Base-by-base conservation (phyloP, 2,329 filamentous ascomycete genomes). In the Sporothrix pallida region DNA sequence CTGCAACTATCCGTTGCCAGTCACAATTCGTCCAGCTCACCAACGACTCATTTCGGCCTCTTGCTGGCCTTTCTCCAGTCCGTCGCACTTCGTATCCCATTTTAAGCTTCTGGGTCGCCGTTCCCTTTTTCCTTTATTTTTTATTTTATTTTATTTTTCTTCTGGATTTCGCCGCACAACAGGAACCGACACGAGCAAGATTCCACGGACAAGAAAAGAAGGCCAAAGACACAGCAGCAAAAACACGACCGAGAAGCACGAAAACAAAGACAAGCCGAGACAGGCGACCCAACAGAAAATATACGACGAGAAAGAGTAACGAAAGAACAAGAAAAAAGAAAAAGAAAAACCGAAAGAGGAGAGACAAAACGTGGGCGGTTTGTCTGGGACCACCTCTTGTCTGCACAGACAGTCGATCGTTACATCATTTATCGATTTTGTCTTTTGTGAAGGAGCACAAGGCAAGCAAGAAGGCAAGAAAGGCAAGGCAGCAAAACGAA, bases 51-150 rank as follows among this genome's bases (percentile, higher is more conserved):
- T 42, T 62, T 37, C 26, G 10, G 26, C 26, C 23, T n/a, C 12
- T 52, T 46, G 26, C 15, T 42, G 31, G 2, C 31, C 56, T 52
- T 17, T 23, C 50, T 31, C 26, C 48, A 54, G 9, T 13, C 12
- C 3, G 13, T 5, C 46, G 13, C 12, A 26, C 20, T 20, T 63
- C 70, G 70, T 71, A 71, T 71, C 26, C 52, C 54, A 17, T 62
- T 63, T 52, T 44, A 52, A 63, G 70, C 44, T 52, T 71, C 56
- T 52, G 44, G 56, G 69, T 26, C 31, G 31, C 31, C 4, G 31
- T 37, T 37, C 31, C 31, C 7, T 37, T 37, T 37, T 37, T 23
- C 23, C 26, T 56, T 17, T 26, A 37, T 23, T 69, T 56, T 20
- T 17, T 8, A 7, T 52, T 7, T 23, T 10, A 12, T 68, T 23